Base-by-base conservation (phyloP, 441 rosid species). In the Populus hybrid region DNA sequence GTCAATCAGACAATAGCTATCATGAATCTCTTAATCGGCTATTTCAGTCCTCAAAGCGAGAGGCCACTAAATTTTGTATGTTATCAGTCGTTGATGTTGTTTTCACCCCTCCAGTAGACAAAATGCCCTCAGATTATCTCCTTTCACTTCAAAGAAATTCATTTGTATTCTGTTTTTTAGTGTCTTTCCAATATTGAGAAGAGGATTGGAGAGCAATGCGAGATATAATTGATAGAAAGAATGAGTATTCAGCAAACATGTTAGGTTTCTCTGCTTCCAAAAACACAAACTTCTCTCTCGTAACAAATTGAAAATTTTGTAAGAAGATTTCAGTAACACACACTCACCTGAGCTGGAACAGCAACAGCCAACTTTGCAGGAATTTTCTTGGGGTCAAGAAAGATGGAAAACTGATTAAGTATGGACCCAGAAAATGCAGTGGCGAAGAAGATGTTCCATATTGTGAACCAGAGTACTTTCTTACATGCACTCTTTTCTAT, bases 381-480 rank as follows among this genome's bases (percentile, higher is more conserved):
- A 78, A 95, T 92, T 68, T 69, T 80, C 83, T 85, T 92, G 70
- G 94, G 97, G 31, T 95, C 95, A 38, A 95, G 90, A 78, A 93
- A 2, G 69, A 95, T 82, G 77, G 90, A 83, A 73, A 92, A 35
- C 89, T 85, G 90, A 82, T 83, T 84, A 7, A 95, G 79, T 71
- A 81, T 88, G 56, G 99, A 89, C 42, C 98, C 99, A 12, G 99
- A 95, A 86, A 95, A 95, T 28, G 93, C 92, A 40, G 99, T 89
- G 28, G 99, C 99, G 42, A 95, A 95, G 78, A 93, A 95, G 76
- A 93, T 78, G 80, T 95, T 95, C 99, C 99, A 95, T 81, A 95
- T 84, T 6, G 93, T 90, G 89, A 95, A 95, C 98, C 99, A 95
- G 45, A 95, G 90, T 72, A 92, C 98, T 80, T 95, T 95, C 81